Evolutionary conservation across 345 rosid genomes (phyloP), one percentile per base, ranked within the genome.

Genomic region (Nasturtium officinale): DNA sequence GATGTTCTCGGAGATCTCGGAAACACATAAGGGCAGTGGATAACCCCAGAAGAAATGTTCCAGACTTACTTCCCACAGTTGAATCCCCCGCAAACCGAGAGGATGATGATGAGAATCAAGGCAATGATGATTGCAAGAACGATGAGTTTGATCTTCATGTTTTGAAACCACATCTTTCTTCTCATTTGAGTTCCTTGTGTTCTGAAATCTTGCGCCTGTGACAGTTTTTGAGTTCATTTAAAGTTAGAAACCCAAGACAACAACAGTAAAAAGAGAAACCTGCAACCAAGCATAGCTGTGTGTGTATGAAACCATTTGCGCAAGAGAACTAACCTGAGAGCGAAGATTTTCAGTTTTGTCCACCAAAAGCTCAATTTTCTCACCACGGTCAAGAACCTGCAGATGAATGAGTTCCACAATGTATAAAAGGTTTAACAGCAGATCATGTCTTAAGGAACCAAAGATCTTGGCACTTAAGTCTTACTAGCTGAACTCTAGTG

Each of bases 321-420:
- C 20, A 65, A 7, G 50, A 25, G 13, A 47, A 82, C 83, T 65
- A 70, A 92, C 99, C 92, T 96, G 95, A 17, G 92, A 89, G 50
- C 90, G 95, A 76, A 96, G 97, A 79, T 89, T 85, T 79, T 92
- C 96, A 26, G 99, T 90, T 82, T 96, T 96, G 67, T 92, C 98
- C 65, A 96, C 99, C 79, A 96, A 84, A 47, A 90, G 78, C 73
- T 92, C 99, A 76, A 92, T 84, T 86, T 85, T 90, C 83, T 79
- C 98, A 60, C 98, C 96, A 59, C 99, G 94, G 53, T 87, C 97
- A 58, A 89, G 90, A 82, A 92, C 97, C 99, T 95, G 80, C 46
- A 60, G 9, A 50, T 45, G 60, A 69, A 58, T 5, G 58, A 9
- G 51, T 55, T 37, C 29, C 45, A 63, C 17, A 67, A 43, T 12